Evolutionary conservation across 2,329 filamentous ascomycete genomes (phyloP), one percentile per base, ranked within the genome.

Genomic region (Cercospora nicotianae): DNA sequence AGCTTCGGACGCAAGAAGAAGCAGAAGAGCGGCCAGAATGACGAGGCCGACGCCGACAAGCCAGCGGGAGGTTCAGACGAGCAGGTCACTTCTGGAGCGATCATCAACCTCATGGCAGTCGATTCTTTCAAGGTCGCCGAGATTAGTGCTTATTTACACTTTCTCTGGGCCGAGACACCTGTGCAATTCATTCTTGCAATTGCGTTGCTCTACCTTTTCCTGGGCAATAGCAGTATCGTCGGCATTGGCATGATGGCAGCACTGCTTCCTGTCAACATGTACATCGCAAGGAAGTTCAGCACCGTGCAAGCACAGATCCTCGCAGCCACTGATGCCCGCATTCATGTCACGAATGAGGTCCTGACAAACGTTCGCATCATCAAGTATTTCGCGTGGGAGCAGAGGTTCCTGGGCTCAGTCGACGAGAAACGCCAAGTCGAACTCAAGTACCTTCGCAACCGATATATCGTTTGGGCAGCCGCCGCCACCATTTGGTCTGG

Each of bases 61-160:
- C 69, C 75, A 0, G 73, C 75, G 13, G 58, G 26, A 6, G 67
- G 66, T 10, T 59, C 65, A 3, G 77, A 79, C 16, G 72, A 79
- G 69, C 93, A 96, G 81, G 94, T 93, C 45, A 97, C 95, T 69
- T 86, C 96, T 61, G 95, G 96, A 70, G 96, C 95, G n/a, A 97
- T 99, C 76, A 99, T 99, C 83, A 99, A 98, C 79, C 84, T 99
- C 72, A 99, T 99, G 95, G 96, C 95, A 10, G 96, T 99, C 48
- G 96, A 99, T 83, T 97, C 94, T 59, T 98, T 98, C 87, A 99
- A 99, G 82, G 93, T 99, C 65, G 91, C 92, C 70, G 95, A 99
- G 78, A 90, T 97, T 67, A 95, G 93, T 42, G 91, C 94, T 0
- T 99, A 99, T 78, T 83, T 99, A 33, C 95, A 99, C 80, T 99